Conservation (phyloP, 2,329 filamentous ascomycete genomes). For the Penicillium digitatum region DNA sequence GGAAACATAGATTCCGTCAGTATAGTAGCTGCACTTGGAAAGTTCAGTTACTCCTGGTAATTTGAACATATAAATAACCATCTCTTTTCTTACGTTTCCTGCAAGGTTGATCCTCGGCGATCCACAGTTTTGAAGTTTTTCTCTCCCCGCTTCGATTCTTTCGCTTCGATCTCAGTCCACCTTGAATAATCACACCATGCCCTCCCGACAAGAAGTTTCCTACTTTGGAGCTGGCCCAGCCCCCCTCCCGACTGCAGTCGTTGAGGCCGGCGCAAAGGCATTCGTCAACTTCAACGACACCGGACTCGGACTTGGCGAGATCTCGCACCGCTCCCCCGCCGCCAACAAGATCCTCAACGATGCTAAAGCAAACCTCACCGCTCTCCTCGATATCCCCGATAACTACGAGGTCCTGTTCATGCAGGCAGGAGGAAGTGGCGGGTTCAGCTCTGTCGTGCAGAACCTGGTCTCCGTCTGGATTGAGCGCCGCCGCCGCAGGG, state of each 20-base stretch:
- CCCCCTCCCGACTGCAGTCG: conserved; percentile 73
- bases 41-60: neutral
- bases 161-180: conserved; percentile 1
- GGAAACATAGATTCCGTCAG: conserved; percentile 7
- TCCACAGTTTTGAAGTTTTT: conserved; percentile 20
- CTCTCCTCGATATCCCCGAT: conserved; percentile 74
- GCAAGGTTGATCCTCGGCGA: conserved; percentile 22
- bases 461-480: conserved; percentile 84
- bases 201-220: conserved; percentile 67
- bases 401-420: conserved; percentile 76
- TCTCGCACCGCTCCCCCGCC: conserved; percentile 78
- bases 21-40: neutral
- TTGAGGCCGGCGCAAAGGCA: conserved; percentile 70
- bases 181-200: conserved; percentile 46
- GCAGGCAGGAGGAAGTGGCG: conserved; percentile 72
- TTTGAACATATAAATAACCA: neutral
- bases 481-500: conserved; percentile 59
- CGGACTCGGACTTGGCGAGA: conserved; percentile 82
- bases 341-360: conserved; percentile 75
- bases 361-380: conserved; percentile 68
- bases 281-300: conserved; percentile 77
- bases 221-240: conserved; percentile 93
- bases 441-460: conserved; percentile 79
- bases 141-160: conserved; percentile 10
- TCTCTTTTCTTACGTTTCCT: neutral